Evolutionary conservation across 371 early-diverging fungal species (phyloP).

Genomic region (Fennellomyces sp.): DNA sequence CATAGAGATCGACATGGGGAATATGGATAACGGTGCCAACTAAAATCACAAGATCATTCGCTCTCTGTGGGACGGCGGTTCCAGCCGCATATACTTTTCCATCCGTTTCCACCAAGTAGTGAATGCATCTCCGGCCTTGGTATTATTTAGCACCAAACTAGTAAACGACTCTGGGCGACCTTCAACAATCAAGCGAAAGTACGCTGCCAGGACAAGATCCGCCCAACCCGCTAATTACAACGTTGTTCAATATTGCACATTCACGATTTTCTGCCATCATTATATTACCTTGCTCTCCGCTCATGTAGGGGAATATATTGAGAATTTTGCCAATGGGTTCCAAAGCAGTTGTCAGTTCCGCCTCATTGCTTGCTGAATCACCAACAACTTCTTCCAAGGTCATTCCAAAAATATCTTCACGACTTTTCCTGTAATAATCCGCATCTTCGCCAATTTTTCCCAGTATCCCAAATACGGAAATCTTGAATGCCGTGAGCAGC

Average conservation of each 20-base stretch:
- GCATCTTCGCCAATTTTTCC: neutral
- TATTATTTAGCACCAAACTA: slow-evolving; percentile 6
- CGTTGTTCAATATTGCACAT: neutral
- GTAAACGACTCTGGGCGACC: slow-evolving; percentile 17
- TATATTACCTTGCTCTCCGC: slow-evolving; percentile 11
- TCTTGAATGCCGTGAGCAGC: neutral
- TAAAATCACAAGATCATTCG: too few species aligned
- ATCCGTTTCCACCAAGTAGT: slow-evolving; percentile 18
- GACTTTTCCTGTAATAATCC: slow-evolving; percentile 6
- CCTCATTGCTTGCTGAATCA: neutral
- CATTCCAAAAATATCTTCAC: neutral
- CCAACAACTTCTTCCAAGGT: slow-evolving; percentile 7
- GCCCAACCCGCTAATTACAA: slow-evolving; percentile 20
- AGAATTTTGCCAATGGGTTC: neutral
- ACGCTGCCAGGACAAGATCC: slow-evolving; percentile 17
- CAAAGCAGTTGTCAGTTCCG: neutral
- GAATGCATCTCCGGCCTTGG: slow-evolving; percentile 1
- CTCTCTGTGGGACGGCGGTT: neutral
- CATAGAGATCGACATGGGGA: too few species aligned
- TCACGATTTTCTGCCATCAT: too few species aligned
- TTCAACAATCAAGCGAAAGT: slow-evolving; percentile 7
- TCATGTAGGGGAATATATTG: neutral
- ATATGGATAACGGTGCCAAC: too few species aligned
- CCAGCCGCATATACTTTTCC: slow-evolving; percentile 14
- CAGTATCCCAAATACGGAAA: neutral